Percentiles rank a stretch among this genome's conserved stretches.
Conservation (phyloP, 371 early-diverging fungal genomes). For the Umbelopsis sp. region DNA sequence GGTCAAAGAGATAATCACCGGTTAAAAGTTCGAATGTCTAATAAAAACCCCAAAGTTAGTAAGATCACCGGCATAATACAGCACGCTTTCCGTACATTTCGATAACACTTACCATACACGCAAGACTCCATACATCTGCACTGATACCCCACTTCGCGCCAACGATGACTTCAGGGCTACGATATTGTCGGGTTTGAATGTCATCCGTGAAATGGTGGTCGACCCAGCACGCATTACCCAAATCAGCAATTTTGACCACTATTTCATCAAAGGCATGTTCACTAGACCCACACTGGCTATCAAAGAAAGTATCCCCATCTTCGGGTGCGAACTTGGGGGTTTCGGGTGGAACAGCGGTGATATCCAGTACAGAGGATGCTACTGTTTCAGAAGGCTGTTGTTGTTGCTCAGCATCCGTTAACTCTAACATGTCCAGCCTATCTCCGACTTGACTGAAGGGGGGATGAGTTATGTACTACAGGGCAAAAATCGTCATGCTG, state of each 20-base stretch:
- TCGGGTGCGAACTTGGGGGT: conserved; percentile 11
- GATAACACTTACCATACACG: conserved; percentile 77
- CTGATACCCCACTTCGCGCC: conserved; percentile 88
- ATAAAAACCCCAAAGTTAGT: neutral
- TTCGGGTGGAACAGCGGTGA: conserved; percentile 23
- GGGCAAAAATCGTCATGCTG: too few relatives aligned
- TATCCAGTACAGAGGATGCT: conserved; percentile 31
- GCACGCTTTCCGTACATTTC: too few relatives aligned
- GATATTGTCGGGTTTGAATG: conserved; percentile 98
- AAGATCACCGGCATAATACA: neutral
- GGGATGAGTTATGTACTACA: too few relatives aligned
- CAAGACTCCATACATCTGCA: conserved; percentile 96
- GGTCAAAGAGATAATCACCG: conserved; percentile 95
- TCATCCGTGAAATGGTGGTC: conserved; percentile 93
- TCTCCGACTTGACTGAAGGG: neutral
- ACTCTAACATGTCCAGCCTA: neutral
- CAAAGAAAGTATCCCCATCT: neutral
- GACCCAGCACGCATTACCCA: conserved; percentile 97
- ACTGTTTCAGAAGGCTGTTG: conserved; percentile 20
- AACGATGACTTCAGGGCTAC: conserved; percentile 98
- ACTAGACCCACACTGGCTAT: neutral
- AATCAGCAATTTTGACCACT: conserved; percentile 94
- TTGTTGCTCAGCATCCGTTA: conserved; percentile 14
- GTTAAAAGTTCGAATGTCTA: conserved; percentile 82
- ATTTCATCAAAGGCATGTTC: conserved; percentile 45